Base-by-base conservation (phyloP, 2,329 filamentous ascomycete genomes). In the Penicillium sp. region DNA sequence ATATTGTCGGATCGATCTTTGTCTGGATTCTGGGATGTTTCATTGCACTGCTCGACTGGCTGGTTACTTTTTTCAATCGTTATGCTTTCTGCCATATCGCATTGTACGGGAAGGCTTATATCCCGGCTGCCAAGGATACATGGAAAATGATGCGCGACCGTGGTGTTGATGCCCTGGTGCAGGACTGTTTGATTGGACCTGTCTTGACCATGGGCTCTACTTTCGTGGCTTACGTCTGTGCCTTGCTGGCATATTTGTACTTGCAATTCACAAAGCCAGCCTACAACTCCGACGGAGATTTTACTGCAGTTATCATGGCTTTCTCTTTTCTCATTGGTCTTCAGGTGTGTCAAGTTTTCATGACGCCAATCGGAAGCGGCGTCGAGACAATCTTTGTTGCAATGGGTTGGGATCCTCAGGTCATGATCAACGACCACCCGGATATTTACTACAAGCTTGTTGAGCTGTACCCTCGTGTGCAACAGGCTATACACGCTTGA, bases 21-120 rank as follows among this genome's bases (percentile, higher is more conserved):
- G 91, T 91, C 72, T 96, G 91, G 72, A 72, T 92, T 49, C 76
- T 96, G 1, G 85, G 88, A 13, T 96, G 91, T 72, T 70, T 97
- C 47, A 87, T 97, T 55, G 78, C 83, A 2, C 69, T 96, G 2
- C 77, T 97, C 2, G 86, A 96, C 64, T 97, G 93, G 92, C 88
- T 88, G 0, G 86, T 95, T 1, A 83, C 92, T 62, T 95, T 96
- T 69, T 82, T 96, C 77, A 98, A 98, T 77, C 87, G 92, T 66
- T 96, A 96, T 66, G 92, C 92, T 1, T 96, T 96, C 75, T 92
- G 88, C 29, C 92, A 97, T 71, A 96, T 98, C 69, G 92, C 93
- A 0, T 81, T 97, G 0, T 97, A 97, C 71, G 93, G 93, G 19
- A 96, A 96, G 74, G 79, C 89, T 1, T 98, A 97, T 71, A 84